Evolutionary conservation across 163 green algal genomes (phyloP).

Genomic region (Chlamydomonas reinhardtii): DNA sequence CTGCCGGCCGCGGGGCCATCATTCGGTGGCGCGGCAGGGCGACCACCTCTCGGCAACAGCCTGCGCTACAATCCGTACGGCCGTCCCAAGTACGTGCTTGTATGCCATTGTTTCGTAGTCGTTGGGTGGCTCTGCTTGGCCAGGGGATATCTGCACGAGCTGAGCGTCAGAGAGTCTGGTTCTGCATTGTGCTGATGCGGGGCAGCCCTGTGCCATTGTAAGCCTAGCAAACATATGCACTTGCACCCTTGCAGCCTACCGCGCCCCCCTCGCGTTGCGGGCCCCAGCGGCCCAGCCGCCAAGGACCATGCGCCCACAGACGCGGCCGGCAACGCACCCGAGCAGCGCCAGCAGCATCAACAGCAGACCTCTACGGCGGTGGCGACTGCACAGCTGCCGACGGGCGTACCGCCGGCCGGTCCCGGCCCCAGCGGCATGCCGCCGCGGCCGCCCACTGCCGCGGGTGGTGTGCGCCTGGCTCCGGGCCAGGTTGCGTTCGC

Average conservation of each 20-base stretch:
- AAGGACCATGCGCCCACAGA: not conserved
- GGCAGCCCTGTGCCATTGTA: too few species aligned
- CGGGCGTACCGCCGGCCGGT: not conserved
- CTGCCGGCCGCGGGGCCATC: not conserved
- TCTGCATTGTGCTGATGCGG: too few species aligned
- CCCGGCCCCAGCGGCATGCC: not conserved
- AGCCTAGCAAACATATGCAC: too few species aligned
- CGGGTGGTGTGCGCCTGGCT: conserved; percentile 18
- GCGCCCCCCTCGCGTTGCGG: too few species aligned
- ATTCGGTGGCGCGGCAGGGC: too few species aligned
- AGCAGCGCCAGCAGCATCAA: not conserved
- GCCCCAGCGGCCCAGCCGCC: too few species aligned
- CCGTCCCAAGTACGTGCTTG: not conserved
- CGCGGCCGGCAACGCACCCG: not conserved
- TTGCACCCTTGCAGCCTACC: too few species aligned
- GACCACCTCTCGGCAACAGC: not conserved
- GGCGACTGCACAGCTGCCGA: conserved; percentile 6
- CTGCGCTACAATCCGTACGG: conserved; percentile 39
- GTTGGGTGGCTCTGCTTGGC: too few species aligned
- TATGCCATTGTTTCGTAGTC: too few species aligned
- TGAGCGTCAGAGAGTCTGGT: too few species aligned
- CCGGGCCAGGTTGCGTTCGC: conserved; percentile 38
- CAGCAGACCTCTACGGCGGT: conserved; percentile 10
- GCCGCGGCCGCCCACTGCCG: conserved; percentile 2
- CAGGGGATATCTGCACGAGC: too few species aligned